These are phyloP conservation scores for Fusarium penzigii DNA, from an alignment of 2,329 filamentous ascomycete species.

Conservation along the genomic window DNA sequence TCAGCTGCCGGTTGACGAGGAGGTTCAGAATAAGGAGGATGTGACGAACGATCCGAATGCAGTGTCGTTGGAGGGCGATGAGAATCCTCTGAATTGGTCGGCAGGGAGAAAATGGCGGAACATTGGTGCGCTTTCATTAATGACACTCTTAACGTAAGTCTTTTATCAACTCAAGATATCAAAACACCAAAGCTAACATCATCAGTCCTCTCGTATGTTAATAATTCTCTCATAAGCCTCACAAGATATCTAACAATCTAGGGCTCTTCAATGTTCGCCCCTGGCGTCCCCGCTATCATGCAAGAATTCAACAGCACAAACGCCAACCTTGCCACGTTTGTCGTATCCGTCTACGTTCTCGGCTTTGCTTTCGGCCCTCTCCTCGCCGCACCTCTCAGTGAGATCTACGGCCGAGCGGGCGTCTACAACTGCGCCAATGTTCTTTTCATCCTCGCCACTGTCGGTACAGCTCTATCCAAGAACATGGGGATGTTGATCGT, in stretches of 20 bases:
- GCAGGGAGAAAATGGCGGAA: constrained; percentile 43
- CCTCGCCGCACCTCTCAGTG: constrained; percentile 62
- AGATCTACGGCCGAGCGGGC: constrained; percentile 58
- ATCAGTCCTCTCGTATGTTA: constrained; percentile 24
- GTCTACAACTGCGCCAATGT: constrained; percentile 43
- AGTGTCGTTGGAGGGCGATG: constrained; percentile 25
- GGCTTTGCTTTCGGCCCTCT: constrained; percentile 61
- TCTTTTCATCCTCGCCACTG: constrained; percentile 55
- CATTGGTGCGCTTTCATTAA: constrained; percentile 35
- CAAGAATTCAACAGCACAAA: constrained; percentile 42
- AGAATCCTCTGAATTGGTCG: constrained; percentile 68
- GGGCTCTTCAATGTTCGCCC: constrained; percentile 35
- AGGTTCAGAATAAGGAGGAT: background rate
- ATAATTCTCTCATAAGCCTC: background rate
- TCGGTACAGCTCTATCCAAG: constrained; percentile 49
- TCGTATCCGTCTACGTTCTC: constrained; percentile 48
- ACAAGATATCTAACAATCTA: constrained; percentile 7
- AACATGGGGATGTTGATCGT: constrained; percentile 64
- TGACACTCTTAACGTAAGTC: constrained; percentile 31
- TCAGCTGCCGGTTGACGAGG: constrained; percentile 10
- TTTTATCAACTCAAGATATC: too few species aligned
- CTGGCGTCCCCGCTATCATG: constrained; percentile 48
- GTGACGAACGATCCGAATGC: constrained; percentile 19
- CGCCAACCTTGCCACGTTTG: constrained; percentile 42
- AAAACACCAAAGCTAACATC: constrained; percentile 5